These are phyloP conservation scores for Amylostereum areolatum DNA, from an alignment of 1,284 basidiomycete species.

Conservation along the genomic window DNA sequence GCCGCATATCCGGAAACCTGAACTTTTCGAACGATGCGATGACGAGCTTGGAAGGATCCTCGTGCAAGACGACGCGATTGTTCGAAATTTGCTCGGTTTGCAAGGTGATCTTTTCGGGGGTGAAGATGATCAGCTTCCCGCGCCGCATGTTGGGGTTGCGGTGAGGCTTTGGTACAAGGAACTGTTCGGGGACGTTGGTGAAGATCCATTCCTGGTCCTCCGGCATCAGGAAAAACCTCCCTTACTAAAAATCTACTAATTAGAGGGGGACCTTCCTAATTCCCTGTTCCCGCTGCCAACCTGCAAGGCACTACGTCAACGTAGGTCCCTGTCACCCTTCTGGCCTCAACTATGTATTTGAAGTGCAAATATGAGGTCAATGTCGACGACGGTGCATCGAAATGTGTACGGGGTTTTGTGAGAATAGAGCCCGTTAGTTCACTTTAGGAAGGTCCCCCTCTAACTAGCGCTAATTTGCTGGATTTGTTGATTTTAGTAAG, in stretches of 20 bases:
- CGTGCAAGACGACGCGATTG: constrained; percentile 51
- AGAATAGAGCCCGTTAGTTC: too few relatives aligned
- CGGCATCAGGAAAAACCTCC: constrained; percentile 29
- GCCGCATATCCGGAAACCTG: constrained; percentile 42
- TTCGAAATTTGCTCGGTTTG: constrained; percentile 42
- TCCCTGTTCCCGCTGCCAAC: too few relatives aligned
- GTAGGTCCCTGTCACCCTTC: too few relatives aligned
- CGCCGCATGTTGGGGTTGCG: constrained; percentile 19
- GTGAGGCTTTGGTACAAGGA: background rate
- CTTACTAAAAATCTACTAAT: constrained; percentile 36
- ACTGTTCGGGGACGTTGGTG: constrained; percentile 22
- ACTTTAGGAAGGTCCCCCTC: too few relatives aligned
- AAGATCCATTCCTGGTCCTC: constrained; percentile 51
- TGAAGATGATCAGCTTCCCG: constrained; percentile 44
- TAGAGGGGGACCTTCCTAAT: constrained; percentile 7
- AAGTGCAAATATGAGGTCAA: too few relatives aligned
- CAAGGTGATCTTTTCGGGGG: constrained; percentile 40
- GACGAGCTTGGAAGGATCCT: constrained; percentile 50
- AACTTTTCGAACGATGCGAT: constrained; percentile 47
- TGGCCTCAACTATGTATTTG: too few relatives aligned
- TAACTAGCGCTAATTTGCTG: too few relatives aligned
- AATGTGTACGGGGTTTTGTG: too few relatives aligned
- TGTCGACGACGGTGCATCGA: too few relatives aligned
- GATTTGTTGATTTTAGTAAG: too few relatives aligned
- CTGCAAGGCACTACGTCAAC: too few relatives aligned